A percentile compares a stretch with the other conserved stretches of the same genome.
phyloP scores from a whole-genome alignment of 2,329 filamentous ascomycete species.

The Sporothrix brasiliensis region DNA sequence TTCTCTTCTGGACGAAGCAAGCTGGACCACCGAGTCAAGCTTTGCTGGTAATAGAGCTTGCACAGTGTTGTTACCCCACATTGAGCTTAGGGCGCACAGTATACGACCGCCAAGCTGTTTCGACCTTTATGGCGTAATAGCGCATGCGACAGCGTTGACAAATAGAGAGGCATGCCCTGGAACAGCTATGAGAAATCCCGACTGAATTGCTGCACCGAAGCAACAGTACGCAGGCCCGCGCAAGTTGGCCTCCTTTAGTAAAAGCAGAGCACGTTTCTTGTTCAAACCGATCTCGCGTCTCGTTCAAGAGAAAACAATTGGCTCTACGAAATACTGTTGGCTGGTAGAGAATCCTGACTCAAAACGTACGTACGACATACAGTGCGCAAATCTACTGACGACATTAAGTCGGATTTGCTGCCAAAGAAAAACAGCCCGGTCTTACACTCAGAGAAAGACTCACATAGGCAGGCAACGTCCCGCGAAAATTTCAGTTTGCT shows the following conservation, averaged over 20 bases:
- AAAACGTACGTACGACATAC: not conserved
- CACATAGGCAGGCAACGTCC: constrained; percentile 11
- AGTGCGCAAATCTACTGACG: not conserved
- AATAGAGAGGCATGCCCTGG: constrained; percentile 15
- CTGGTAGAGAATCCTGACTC: too few relatives aligned
- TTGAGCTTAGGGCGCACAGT: not conserved
- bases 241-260: too few relatives aligned
- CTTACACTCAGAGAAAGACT: not conserved
- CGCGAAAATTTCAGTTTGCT: not conserved
- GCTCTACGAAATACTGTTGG: too few relatives aligned
- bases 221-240: not conserved
- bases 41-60: constrained; percentile 5
- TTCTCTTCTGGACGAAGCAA: not conserved
- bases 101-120: not conserved
- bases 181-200: constrained; percentile 10
- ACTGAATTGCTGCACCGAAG: not conserved
- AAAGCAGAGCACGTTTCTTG: not conserved
- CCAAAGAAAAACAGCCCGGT: not conserved
- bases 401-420: constrained; percentile 7
- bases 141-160: not conserved
- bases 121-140: constrained; percentile 10
- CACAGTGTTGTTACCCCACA: constrained; percentile 18
- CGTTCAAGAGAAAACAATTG: not conserved
- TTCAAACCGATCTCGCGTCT: not conserved
- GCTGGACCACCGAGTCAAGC: not conserved